Evolutionary conservation across 2,329 filamentous ascomycete species (phyloP).

Genomic region (Sarocladium kiliense): DNA sequence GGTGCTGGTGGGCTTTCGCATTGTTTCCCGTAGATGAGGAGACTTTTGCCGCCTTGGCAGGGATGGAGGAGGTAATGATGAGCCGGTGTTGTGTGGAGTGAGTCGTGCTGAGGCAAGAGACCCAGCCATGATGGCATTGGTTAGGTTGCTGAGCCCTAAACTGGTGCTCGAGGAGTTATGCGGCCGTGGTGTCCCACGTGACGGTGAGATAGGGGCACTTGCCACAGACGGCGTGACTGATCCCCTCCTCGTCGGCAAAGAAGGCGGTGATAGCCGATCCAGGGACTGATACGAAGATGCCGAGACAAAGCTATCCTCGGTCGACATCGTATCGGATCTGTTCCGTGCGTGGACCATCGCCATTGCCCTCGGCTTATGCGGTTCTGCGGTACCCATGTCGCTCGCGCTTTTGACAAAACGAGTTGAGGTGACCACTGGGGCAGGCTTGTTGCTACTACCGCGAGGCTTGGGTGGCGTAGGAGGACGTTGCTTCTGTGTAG

Average conservation of each 20-base stretch:
- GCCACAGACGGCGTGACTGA: conserved; percentile 13
- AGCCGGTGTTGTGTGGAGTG: conserved; percentile 34
- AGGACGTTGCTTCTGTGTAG: conserved; percentile 18
- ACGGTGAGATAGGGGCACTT: conserved; percentile 29
- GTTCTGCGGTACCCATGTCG: not conserved
- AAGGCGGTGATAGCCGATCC: conserved; percentile 1
- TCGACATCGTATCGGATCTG: conserved; percentile 16
- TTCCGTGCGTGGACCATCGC: conserved; percentile 6
- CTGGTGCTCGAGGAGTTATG: conserved; percentile 25
- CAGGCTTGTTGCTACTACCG: conserved; percentile 17
- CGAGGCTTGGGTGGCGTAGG: conserved; percentile 33
- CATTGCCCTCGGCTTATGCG: conserved; percentile 13
- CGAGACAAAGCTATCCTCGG: conserved; percentile 21
- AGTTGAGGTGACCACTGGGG: not conserved
- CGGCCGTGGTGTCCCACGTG: conserved; percentile 27
- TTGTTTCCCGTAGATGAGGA: conserved; percentile 57
- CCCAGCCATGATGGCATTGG: conserved; percentile 70
- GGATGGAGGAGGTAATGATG: conserved; percentile 26
- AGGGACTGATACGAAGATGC: conserved; percentile 20
- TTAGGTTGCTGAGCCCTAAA: conserved; percentile 59
- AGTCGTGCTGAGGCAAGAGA: conserved; percentile 62
- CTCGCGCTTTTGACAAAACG: conserved; percentile 2
- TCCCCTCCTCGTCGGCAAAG: not conserved
- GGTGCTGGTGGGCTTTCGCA: conserved; percentile 48
- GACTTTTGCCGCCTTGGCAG: conserved; percentile 39